These are phyloP conservation scores for Trichoderma koningiopsis DNA, from an alignment of 2,329 filamentous ascomycete genomes.

Conservation along the genomic window DNA sequence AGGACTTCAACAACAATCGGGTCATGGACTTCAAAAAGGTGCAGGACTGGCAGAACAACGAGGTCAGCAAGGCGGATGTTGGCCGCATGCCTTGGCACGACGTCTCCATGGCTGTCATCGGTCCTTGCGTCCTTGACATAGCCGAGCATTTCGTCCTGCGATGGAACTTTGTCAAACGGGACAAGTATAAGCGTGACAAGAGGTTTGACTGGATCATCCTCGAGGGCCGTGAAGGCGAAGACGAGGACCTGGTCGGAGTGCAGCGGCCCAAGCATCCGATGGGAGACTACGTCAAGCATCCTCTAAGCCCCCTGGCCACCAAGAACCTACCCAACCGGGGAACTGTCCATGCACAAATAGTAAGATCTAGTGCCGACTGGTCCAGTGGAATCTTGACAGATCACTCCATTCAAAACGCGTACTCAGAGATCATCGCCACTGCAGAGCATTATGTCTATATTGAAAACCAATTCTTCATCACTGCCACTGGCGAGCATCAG, in stretches of 20 bases:
- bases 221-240: constrained; percentile 71
- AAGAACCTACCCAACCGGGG: constrained; percentile 69
- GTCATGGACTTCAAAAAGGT: constrained; percentile 95
- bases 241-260: constrained; percentile 85
- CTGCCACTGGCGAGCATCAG: constrained; percentile 87
- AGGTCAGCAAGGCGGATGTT: constrained; percentile 86
- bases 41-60: constrained; percentile 88
- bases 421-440: constrained; percentile 79
- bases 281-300: constrained; percentile 83
- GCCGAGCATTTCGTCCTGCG: constrained; percentile 92
- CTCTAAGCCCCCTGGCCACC: constrained; percentile 66
- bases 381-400: constrained; percentile 86
- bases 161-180: constrained; percentile 96
- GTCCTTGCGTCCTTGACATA: constrained; percentile 89
- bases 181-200: constrained; percentile 92
- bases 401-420: constrained; percentile 85
- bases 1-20: constrained; percentile 97
- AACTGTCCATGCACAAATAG: constrained; percentile 77
- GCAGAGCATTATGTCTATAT: constrained; percentile 96
- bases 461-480: constrained; percentile 99
- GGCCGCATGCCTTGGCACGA: constrained; percentile 99
- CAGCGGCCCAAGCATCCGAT: constrained; percentile 88
- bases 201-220: constrained; percentile 84
- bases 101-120: constrained; percentile 87
- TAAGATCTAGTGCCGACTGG: constrained; percentile 93